Conservation (phyloP, 225 moss, liverwort and hornwort species). For the Anthoceros angustus region DNA sequence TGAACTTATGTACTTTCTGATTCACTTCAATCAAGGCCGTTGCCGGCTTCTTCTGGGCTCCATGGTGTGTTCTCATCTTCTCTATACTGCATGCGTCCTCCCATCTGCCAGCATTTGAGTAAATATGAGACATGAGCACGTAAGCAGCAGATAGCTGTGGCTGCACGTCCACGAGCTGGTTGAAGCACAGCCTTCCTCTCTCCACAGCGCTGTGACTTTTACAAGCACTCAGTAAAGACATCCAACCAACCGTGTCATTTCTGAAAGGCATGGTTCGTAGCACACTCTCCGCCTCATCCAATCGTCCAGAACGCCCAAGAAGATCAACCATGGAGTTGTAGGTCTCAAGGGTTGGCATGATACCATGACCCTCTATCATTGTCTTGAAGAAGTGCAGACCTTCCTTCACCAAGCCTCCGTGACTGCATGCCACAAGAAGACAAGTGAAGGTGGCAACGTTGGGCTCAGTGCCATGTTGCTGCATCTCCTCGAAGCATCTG, state of each 20-base stretch:
- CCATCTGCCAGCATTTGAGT: background rate
- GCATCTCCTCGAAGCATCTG: background rate
- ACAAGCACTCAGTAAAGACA: background rate
- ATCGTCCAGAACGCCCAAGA: background rate
- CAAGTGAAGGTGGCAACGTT: background rate
- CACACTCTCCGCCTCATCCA: background rate
- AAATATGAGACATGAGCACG: background rate
- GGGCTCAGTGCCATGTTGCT: background rate
- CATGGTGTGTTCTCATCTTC: background rate
- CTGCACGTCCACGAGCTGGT: background rate
- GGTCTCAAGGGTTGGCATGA: background rate
- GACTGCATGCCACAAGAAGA: background rate
- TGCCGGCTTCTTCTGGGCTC: background rate
- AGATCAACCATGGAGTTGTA: background rate
- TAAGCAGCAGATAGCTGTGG: background rate
- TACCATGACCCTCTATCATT: background rate
- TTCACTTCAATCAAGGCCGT: background rate
- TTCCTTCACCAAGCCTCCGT: background rate
- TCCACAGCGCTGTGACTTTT: background rate
- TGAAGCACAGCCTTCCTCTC: background rate
- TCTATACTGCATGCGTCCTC: background rate
- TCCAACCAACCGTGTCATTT: background rate
- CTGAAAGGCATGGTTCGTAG: background rate
- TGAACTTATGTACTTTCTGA: background rate
- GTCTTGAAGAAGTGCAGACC: background rate